These are phyloP conservation scores for Ustilago vetiveriae DNA, from an alignment of 1,284 basidiomycete species.

Conservation along the genomic window DNA sequence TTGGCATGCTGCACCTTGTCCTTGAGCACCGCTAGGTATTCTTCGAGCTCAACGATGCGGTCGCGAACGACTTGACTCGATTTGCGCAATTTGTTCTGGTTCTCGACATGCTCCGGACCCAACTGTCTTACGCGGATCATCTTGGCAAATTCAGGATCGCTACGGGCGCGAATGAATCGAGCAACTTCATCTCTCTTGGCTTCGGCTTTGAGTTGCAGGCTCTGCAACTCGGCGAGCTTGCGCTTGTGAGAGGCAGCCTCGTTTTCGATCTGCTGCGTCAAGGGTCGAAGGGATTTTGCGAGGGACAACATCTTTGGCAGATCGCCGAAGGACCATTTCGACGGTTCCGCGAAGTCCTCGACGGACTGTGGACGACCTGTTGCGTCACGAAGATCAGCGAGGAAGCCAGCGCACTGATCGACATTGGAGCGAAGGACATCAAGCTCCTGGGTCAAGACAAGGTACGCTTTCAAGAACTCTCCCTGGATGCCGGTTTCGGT, in stretches of 20 bases:
- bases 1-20: slow-evolving; percentile 75
- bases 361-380: slow-evolving; percentile 30
- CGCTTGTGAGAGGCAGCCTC: slow-evolving; percentile 57
- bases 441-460: slow-evolving; percentile 67
- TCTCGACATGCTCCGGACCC: slow-evolving; percentile 87
- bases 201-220: slow-evolving; percentile 69
- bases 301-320: slow-evolving; percentile 58
- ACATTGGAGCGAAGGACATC: slow-evolving; percentile 51
- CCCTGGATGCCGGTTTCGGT: slow-evolving; percentile 58
- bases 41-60: slow-evolving; percentile 80
- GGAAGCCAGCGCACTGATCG: slow-evolving; percentile 60
- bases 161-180: slow-evolving; percentile 78
- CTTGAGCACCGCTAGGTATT: slow-evolving; percentile 76
- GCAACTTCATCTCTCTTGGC: slow-evolving; percentile 62
- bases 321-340: slow-evolving; percentile 68
- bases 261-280: slow-evolving; percentile 32
- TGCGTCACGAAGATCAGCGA: slow-evolving; percentile 56
- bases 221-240: slow-evolving; percentile 68
- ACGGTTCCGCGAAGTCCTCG: slow-evolving; percentile 50
- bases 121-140: slow-evolving; percentile 82
- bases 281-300: slow-evolving; percentile 35
- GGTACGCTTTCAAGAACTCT: slow-evolving; percentile 64
- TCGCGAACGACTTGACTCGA: slow-evolving; percentile 77
- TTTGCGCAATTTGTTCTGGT: slow-evolving; percentile 78
- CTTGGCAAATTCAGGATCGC: slow-evolving; percentile 80